Evolutionary conservation across 2,329 filamentous ascomycete species (phyloP).

Genomic region (Fusarium brachygibbosum): DNA sequence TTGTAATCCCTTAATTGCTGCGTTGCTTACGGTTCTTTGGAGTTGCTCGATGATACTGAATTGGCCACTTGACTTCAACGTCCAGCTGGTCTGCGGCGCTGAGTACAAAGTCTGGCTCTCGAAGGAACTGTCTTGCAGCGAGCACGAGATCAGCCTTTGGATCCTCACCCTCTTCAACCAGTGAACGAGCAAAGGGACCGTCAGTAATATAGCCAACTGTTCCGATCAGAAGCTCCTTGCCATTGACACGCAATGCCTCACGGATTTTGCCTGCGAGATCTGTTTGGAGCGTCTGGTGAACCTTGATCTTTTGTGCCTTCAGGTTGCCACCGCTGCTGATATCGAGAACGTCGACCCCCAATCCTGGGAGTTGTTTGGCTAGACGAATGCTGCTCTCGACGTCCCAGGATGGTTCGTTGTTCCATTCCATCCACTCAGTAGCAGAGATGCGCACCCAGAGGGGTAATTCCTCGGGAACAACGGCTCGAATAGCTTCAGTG

Average conservation of each 20-base stretch:
- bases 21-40: constrained; percentile 25
- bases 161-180: constrained; percentile 63
- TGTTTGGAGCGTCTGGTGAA: constrained; percentile 78
- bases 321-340: constrained; percentile 83
- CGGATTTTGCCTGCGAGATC: constrained; percentile 80
- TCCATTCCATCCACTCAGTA: constrained; percentile 72
- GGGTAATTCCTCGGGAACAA: constrained; percentile 67
- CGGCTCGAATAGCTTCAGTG: constrained; percentile 63
- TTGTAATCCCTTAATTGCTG: background rate
- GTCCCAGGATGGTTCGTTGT: constrained; percentile 70
- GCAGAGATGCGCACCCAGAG: constrained; percentile 71
- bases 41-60: constrained; percentile 66
- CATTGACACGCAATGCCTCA: constrained; percentile 67
- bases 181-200: constrained; percentile 74
- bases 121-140: constrained; percentile 81
- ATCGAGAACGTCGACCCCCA: constrained; percentile 86
- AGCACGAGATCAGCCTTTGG: constrained; percentile 77
- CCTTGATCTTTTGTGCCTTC: constrained; percentile 69
- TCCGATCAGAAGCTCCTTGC: constrained; percentile 72
- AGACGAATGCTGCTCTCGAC: constrained; percentile 66
- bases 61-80: constrained; percentile 78
- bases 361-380: constrained; percentile 71
- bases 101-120: constrained; percentile 84
- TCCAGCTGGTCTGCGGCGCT: constrained; percentile 79
- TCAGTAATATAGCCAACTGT: constrained; percentile 81